Evolutionary conservation across 1,284 basidiomycete genomes (phyloP).

Genomic region (Cutaneotrichosporon sp.): DNA sequence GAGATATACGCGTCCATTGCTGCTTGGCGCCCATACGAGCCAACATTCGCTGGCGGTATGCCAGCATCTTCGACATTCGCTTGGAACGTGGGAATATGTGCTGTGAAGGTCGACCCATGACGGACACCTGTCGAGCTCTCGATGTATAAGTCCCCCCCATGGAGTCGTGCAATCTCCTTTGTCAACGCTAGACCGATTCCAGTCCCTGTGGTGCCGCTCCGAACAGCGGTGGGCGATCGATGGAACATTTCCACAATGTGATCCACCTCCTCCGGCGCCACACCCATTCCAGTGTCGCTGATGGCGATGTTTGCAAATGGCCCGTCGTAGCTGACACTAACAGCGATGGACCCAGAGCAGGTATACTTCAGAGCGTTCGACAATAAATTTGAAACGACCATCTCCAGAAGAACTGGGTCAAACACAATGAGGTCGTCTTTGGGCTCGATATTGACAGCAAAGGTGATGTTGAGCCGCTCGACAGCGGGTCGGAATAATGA

Average conservation of each 20-base stretch:
- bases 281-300: conserved; percentile 40
- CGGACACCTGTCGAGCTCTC: conserved; percentile 1
- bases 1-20: too few species aligned
- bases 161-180: conserved; percentile 45
- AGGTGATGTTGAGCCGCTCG: conserved; percentile 27
- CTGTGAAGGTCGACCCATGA: conserved; percentile 21
- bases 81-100: conserved; percentile 4
- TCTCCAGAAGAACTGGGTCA: conserved; percentile 43
- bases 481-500: conserved; percentile 34
- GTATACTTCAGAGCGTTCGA: conserved; percentile 37
- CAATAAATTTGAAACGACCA: conserved; percentile 35
- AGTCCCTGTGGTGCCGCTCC: conserved; percentile 11
- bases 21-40: too few species aligned
- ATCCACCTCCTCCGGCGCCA: conserved; percentile 4
- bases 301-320: conserved; percentile 27
- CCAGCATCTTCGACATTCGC: too few species aligned
- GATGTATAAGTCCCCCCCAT: conserved; percentile 46
- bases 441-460: conserved; percentile 20
- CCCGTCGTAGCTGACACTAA: conserved; percentile 18
- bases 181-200: conserved; percentile 22
- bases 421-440: conserved; percentile 28
- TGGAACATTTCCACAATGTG: conserved; percentile 16
- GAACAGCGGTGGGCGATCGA: conserved; percentile 5
- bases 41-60: not conserved
- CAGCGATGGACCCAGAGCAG: conserved; percentile 14